phyloP scores from a whole-genome alignment of 257 asterid species.

The Galeopsis tetrahit region DNA sequence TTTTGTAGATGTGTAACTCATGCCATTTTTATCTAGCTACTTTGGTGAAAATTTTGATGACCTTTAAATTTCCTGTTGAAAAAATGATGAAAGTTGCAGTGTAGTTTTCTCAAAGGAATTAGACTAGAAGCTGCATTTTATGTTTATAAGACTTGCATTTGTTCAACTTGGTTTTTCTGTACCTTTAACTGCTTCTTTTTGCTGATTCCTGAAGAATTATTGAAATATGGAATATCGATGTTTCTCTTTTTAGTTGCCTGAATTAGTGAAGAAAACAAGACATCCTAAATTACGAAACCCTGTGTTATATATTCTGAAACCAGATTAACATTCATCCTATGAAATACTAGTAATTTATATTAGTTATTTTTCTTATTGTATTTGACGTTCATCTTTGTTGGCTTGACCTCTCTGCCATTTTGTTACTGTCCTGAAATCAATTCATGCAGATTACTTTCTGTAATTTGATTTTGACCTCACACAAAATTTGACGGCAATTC shows the following conservation, averaged over 20 bases:
- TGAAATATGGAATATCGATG: not conserved
- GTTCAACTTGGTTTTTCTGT: slow-evolving; percentile 2
- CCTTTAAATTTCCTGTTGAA: too few species aligned
- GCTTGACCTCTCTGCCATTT: not conserved
- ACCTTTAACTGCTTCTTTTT: not conserved
- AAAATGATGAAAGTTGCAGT: slow-evolving; percentile 15
- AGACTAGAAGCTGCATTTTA: not conserved
- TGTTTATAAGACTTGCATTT: slow-evolving; percentile 11
- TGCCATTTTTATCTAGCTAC: not conserved
- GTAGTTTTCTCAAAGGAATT: not conserved
- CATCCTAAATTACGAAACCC: slow-evolving; percentile 6
- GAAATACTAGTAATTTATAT: not conserved
- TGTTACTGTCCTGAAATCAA: slow-evolving; percentile 11
- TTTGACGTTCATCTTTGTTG: not conserved
- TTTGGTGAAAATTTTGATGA: not conserved
- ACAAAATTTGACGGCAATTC: not conserved
- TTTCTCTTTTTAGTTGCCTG: not conserved
- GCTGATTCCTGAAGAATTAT: not conserved
- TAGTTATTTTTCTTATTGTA: not conserved
- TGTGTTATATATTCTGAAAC: not conserved
- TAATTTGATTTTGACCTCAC: not conserved
- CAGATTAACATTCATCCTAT: slow-evolving; percentile 2
- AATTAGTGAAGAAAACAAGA: not conserved
- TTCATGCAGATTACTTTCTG: not conserved
- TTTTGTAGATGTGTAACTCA: slow-evolving; percentile 12